These are phyloP conservation scores for Roridomyces roridus DNA, from an alignment of 768 basidiomycete genomes.

Conservation along the genomic window DNA sequence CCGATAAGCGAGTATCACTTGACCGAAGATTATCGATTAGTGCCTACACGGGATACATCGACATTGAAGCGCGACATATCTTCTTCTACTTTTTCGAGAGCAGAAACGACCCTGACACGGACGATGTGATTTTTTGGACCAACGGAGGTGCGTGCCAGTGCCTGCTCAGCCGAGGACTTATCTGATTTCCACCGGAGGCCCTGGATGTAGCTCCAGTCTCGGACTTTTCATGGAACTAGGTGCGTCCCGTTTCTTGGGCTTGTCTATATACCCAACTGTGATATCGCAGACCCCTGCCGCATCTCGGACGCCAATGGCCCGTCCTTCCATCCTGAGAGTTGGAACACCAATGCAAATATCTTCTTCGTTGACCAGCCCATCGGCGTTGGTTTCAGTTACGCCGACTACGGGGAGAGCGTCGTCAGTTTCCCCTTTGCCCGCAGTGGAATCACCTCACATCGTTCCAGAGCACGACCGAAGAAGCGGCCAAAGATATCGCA, in stretches of 20 bases:
- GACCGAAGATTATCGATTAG: too few species aligned
- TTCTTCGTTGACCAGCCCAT: constrained; percentile 54
- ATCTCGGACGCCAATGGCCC: constrained; percentile 45
- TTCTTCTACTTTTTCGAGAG: constrained; percentile 68
- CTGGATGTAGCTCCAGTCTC: constrained; percentile 4
- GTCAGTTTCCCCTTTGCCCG: not conserved
- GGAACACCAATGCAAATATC: constrained; percentile 60
- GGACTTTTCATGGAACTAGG: constrained; percentile 15
- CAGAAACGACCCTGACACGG: constrained; percentile 48
- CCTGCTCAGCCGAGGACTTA: not conserved
- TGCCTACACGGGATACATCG: too few species aligned
- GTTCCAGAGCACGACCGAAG: constrained; percentile 53
- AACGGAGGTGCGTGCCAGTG: constrained; percentile 47
- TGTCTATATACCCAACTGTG: not conserved
- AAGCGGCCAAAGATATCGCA: constrained; percentile 60
- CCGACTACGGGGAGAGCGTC: constrained; percentile 38
- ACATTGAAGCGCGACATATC: constrained; percentile 51
- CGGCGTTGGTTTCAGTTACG: constrained; percentile 53
- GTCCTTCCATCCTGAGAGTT: constrained; percentile 49
- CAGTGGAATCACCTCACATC: not conserved
- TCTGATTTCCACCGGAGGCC: not conserved
- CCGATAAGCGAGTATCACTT: too few species aligned
- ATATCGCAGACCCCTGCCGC: constrained; percentile 47
- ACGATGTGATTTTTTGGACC: constrained; percentile 57
- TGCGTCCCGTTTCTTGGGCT: not conserved